Evolutionary conservation across 2,329 filamentous ascomycete species (phyloP), one percentile per base, ranked within the genome.

Genomic region (Nemania abortiva): DNA sequence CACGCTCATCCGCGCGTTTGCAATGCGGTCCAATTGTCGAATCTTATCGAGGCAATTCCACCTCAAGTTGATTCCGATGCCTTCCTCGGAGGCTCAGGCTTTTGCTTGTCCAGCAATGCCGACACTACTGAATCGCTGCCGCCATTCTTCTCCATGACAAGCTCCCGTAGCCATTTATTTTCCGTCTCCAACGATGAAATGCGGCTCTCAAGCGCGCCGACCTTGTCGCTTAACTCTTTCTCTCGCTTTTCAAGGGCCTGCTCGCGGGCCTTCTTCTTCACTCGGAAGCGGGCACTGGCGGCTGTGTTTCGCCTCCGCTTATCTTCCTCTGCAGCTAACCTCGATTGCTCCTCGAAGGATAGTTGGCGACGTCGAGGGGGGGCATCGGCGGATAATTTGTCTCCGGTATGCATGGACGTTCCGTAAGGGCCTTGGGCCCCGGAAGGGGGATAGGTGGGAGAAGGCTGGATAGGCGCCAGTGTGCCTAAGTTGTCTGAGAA

Each of bases 241-340:
- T 93, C 91, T 3, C 89, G 91, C 77, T 89, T 90, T 81, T 95
- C 93, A 61, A 97, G 89, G 9, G 92, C 91, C 81, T 95, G 92
- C 84, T 97, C 94, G 59, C 94, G 91, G 83, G 96, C 93, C 89
- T 97, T 97, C 91, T 97, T 97, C 89, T 97, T 97, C 79, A 96
- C 90, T 68, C 94, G 91, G 87, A 97, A 97, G 58, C 94, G 91
- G 20, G 94, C 94, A 73, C 91, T 94, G 64, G 94, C 94, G 37
- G 94, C 94, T 1, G 94, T 97, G 83, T 97, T 97, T 72, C 94
- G 90, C 68, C 93, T 90, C 58, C 94, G 91, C 84, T 97, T 97
- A 80, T 97, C 94, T 81, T 97, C 94, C 80, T 97, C 94, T 24
- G 93, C 93, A 13, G 91, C 91, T 6, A 90, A 74, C 47, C 92